These are phyloP conservation scores for Suhomyces vadensis DNA, from an alignment of 805 yeast species.

Conservation along the genomic window DNA sequence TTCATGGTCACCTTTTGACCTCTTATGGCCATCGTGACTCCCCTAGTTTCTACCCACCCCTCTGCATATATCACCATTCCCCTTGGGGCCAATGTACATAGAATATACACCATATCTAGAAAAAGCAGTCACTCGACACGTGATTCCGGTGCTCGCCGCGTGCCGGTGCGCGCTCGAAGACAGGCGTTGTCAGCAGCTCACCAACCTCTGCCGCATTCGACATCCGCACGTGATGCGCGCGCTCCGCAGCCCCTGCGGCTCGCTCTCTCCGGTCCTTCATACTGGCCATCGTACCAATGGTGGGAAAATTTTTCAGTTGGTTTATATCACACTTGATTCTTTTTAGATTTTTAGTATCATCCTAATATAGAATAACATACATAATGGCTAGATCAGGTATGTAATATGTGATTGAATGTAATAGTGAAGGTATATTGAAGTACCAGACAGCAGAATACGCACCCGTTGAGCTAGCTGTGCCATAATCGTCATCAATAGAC, in stretches of 20 bases:
- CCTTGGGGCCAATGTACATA: slow-evolving; percentile 4
- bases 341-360: slow-evolving; percentile 10
- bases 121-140: slow-evolving; percentile 17
- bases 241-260: too few relatives aligned
- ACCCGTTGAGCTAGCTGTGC: too few relatives aligned
- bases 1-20: background rate
- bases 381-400: slow-evolving; percentile 68
- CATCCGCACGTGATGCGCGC: slow-evolving; percentile 3
- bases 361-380: slow-evolving; percentile 8
- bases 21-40: too few relatives aligned
- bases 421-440: background rate
- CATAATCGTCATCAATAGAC: too few relatives aligned
- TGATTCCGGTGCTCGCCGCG: slow-evolving; percentile 7
- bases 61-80: slow-evolving; percentile 3
- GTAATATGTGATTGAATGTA: slow-evolving; percentile 27
- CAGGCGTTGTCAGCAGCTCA: too few relatives aligned
- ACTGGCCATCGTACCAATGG: slow-evolving; percentile 7
- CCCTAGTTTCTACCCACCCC: background rate
- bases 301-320: slow-evolving; percentile 9
- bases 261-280: background rate
- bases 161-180: background rate
- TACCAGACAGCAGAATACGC: too few relatives aligned
- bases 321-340: slow-evolving; percentile 5
- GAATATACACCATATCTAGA: slow-evolving; percentile 1
- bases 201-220: background rate